These are phyloP conservation scores for Arthrobotrys megalospora DNA, from an alignment of 2,329 filamentous ascomycete genomes.

Conservation along the genomic window DNA sequence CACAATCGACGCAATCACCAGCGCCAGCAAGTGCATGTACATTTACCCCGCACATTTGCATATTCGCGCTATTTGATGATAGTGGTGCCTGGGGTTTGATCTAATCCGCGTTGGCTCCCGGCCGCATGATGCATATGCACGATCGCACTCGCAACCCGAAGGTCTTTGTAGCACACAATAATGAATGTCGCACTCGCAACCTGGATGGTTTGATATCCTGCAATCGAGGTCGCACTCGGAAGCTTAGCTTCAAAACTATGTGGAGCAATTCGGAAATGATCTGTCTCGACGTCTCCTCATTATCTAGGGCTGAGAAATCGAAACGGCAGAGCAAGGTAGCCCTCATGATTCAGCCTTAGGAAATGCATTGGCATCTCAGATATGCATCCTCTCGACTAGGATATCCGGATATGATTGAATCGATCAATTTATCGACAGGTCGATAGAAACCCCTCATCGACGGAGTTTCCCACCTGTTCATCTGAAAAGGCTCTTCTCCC, in stretches of 20 bases:
- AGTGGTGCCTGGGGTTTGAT: not conserved
- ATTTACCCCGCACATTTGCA: too few relatives aligned
- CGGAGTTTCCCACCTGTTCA: too few relatives aligned
- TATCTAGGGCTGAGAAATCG: conserved; percentile 5
- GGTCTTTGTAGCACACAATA: not conserved
- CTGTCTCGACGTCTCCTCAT: not conserved
- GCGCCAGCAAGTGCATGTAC: too few relatives aligned
- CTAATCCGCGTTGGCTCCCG: not conserved
- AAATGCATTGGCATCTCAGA: not conserved
- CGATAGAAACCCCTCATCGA: too few relatives aligned
- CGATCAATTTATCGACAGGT: too few relatives aligned
- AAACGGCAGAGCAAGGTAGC: not conserved
- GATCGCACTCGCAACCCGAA: conserved; percentile 11
- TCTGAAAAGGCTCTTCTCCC: too few relatives aligned
- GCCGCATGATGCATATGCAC: not conserved
- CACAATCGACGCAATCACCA: too few relatives aligned
- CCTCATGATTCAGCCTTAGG: not conserved
- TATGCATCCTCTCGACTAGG: not conserved
- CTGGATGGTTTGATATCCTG: not conserved
- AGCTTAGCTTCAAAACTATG: too few relatives aligned
- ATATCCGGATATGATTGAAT: too few relatives aligned
- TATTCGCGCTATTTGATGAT: not conserved
- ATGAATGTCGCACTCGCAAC: not conserved
- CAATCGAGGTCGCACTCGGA: not conserved
- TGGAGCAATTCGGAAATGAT: not conserved